A percentile compares a stretch with the other conserved stretches of the same genome.
Conservation (phyloP, 768 basidiomycete genomes). For the Tricholoma bakamatsutake region DNA sequence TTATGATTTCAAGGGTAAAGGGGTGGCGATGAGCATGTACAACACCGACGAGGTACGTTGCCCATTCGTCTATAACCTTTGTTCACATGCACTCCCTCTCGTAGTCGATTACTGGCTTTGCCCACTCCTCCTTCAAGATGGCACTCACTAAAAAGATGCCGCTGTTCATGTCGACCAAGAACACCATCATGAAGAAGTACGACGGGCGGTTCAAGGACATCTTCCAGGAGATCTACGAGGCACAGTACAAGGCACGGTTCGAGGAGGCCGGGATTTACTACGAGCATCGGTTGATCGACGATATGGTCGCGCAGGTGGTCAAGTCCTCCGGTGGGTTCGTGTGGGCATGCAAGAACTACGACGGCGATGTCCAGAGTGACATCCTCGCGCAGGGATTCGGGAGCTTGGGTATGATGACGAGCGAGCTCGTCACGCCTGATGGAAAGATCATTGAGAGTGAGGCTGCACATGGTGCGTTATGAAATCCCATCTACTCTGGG, state of each 20-base stretch:
- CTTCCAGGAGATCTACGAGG: constrained; percentile 94
- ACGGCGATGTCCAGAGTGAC: constrained; percentile 85
- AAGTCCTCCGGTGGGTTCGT: constrained; percentile 94
- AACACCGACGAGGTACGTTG: constrained; percentile 83
- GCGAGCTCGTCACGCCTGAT: constrained; percentile 91
- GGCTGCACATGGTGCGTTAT: constrained; percentile 77
- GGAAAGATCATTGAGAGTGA: constrained; percentile 91
- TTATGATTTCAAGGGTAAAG: constrained; percentile 89
- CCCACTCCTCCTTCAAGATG: constrained; percentile 98
- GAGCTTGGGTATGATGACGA: constrained; percentile 96
- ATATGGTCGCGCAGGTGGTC: constrained; percentile 98
- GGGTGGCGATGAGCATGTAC: constrained; percentile 97
- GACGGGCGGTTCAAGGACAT: constrained; percentile 99
- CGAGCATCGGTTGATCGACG: constrained; percentile 95
- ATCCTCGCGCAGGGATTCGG: constrained; percentile 98
- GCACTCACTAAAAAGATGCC: constrained; percentile 74
- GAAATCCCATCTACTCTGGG: neutral
- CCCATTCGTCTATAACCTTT: neutral
- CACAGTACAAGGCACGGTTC: constrained; percentile 65
- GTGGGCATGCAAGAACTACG: constrained; percentile 73
- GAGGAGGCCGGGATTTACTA: constrained; percentile 75
- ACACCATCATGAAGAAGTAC: constrained; percentile 95
- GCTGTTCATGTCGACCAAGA: constrained; percentile 96
- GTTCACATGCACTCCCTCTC: neutral
- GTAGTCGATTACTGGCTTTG: constrained; percentile 90